A percentile compares a stretch with the other conserved stretches of the same genome.
Evolutionary conservation across 2,329 filamentous ascomycete species (phyloP).

Genomic region (Remersonia thermophila): DNA sequence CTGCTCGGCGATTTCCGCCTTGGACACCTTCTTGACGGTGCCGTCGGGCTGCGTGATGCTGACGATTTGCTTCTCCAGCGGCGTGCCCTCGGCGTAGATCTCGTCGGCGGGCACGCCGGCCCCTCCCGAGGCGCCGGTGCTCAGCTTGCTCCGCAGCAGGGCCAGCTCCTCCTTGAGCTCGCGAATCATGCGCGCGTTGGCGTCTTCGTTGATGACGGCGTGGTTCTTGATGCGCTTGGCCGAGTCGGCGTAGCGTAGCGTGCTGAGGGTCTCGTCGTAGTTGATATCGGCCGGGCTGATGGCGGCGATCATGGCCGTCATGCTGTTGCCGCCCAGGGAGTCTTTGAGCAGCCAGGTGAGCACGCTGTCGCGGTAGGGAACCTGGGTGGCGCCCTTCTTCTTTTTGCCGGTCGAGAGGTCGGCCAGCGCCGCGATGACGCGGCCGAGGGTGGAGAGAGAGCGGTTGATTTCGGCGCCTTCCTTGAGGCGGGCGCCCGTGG

Average conservation of each 20-base stretch:
- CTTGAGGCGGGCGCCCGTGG: constrained; percentile 86
- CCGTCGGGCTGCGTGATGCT: constrained; percentile 83
- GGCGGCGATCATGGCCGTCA: constrained; percentile 99
- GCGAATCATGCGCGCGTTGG: constrained; percentile 96
- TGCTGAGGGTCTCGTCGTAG: constrained; percentile 94
- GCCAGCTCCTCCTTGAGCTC: constrained; percentile 92
- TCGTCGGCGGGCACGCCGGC: constrained; percentile 52
- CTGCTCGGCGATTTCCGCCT: constrained; percentile 95
- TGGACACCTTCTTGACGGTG: constrained; percentile 84
- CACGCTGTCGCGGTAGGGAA: constrained; percentile 94
- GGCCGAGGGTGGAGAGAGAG: constrained; percentile 87
- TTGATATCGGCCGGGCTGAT: constrained; percentile 98
- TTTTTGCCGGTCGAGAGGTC: constrained; percentile 81
- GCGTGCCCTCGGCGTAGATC: constrained; percentile 83
- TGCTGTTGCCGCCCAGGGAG: constrained; percentile 92
- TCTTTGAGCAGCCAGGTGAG: constrained; percentile 96
- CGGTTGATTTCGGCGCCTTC: constrained; percentile 98
- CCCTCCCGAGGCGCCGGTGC: constrained; percentile 33
- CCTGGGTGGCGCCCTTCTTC: constrained; percentile 63
- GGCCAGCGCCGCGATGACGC: constrained; percentile 91
- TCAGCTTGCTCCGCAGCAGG: constrained; percentile 74
- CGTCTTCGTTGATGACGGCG: constrained; percentile 96
- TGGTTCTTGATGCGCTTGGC: constrained; percentile 99
- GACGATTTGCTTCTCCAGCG: constrained; percentile 89
- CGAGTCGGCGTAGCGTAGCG: constrained; percentile 89